Evolutionary conservation across 805 yeast genomes (phyloP).

Genomic region (Pichia membranifaciens): DNA sequence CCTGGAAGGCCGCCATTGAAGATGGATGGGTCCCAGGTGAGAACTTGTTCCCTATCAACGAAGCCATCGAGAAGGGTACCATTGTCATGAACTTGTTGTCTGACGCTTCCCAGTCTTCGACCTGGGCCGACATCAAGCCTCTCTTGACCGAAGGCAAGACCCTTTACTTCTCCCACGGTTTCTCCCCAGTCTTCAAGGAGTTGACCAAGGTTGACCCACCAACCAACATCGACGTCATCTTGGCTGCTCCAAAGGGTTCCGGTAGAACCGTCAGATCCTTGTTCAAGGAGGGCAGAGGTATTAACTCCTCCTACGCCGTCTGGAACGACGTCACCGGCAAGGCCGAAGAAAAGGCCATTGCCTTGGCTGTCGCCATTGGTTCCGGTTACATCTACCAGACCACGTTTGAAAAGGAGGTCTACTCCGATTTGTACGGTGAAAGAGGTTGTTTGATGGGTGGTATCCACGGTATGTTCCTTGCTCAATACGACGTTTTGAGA

Average conservation of each 20-base stretch:
- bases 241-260: conserved; percentile 99
- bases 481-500: conserved; percentile 99
- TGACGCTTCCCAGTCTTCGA: conserved; percentile 99
- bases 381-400: conserved; percentile 99
- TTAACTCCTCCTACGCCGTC: conserved; percentile 98
- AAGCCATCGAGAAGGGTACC: conserved; percentile 90
- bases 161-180: conserved; percentile 98
- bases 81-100: conserved; percentile 96
- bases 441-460: conserved; percentile 99
- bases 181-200: conserved; percentile 98
- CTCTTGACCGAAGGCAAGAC: conserved; percentile 95
- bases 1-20: conserved; percentile 99
- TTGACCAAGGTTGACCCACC: conserved; percentile 97
- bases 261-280: conserved; percentile 99
- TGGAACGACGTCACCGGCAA: conserved; percentile 99
- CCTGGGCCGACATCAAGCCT: conserved; percentile 86
- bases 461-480: conserved; percentile 99
- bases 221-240: conserved; percentile 88
- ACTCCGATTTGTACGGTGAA: conserved; percentile 99
- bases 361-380: conserved; percentile 98
- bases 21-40: conserved; percentile 99
- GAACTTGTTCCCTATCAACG: conserved; percentile 90
- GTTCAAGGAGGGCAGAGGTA: conserved; percentile 99
- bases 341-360: conserved; percentile 98
- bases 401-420: conserved; percentile 98